These are phyloP conservation scores for Botrytis medusae DNA, from an alignment of 2,329 filamentous ascomycete species.

Conservation along the genomic window DNA sequence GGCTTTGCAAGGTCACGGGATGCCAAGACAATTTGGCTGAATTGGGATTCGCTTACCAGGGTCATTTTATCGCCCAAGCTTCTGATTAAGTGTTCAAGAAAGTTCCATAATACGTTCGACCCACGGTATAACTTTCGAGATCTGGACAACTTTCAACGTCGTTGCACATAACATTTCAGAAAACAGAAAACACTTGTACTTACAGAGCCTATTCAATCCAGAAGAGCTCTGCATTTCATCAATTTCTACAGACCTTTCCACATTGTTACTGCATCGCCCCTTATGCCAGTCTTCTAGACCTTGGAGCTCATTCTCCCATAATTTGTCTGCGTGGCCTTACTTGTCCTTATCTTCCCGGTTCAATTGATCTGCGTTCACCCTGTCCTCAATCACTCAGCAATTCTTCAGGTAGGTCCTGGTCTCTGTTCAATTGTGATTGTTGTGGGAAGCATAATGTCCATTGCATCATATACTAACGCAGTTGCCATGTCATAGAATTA, in stretches of 20 bases:
- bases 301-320: constrained; percentile 27
- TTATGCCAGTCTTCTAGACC: constrained; percentile 33
- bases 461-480: background rate
- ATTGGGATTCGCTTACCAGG: background rate
- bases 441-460: background rate
- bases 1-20: background rate
- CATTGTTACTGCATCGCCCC: constrained; percentile 29
- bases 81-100: constrained; percentile 14
- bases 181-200: background rate
- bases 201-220: constrained; percentile 6
- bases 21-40: background rate
- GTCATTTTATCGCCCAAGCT: constrained; percentile 1
- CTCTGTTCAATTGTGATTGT: background rate
- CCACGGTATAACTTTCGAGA: background rate
- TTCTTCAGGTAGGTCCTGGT: constrained; percentile 7
- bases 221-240: constrained; percentile 18
- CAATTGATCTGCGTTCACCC: constrained; percentile 22
- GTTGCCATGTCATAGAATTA: constrained; percentile 6
- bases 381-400: constrained; percentile 12
- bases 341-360: constrained; percentile 27
- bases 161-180: background rate
- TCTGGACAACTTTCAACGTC: constrained; percentile 17
- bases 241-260: constrained; percentile 22
- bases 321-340: constrained; percentile 36
- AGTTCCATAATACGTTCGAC: constrained; percentile 7